Evolutionary conservation across 108 stramenopile species (phyloP).

Genomic region (Seminavis robusta): DNA sequence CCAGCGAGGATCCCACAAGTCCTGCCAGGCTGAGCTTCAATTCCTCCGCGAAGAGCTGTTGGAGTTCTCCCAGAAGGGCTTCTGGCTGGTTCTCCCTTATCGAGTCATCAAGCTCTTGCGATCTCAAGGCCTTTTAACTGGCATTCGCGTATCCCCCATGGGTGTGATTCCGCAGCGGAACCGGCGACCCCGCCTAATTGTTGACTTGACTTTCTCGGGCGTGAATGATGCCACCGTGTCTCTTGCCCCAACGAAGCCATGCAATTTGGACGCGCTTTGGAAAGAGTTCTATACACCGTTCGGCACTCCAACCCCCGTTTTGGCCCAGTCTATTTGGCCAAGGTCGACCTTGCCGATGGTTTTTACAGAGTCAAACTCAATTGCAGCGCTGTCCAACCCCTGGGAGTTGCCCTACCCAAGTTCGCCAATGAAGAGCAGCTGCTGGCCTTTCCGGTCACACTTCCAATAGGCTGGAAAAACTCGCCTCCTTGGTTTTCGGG

Average conservation of each 20-base stretch:
- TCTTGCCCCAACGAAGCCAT: constrained; percentile 22
- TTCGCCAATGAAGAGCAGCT: too few relatives aligned
- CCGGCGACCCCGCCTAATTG: constrained; percentile 23
- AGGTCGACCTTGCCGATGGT: constrained; percentile 29
- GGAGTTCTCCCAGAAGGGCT: constrained; percentile 6
- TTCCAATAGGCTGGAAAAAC: constrained; percentile 40
- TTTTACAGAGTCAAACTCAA: constrained; percentile 22
- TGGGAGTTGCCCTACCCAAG: constrained; percentile 2
- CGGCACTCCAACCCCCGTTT: constrained; percentile 3
- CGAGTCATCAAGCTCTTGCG: constrained; percentile 4
- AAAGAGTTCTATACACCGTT: constrained; percentile 11
- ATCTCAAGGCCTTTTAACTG: constrained; percentile 8
- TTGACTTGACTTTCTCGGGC: constrained; percentile 23
- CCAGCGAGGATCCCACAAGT: too few relatives aligned
- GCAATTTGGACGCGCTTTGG: constrained; percentile 36
- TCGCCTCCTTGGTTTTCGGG: constrained; percentile 41
- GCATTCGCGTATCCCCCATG: constrained; percentile 1
- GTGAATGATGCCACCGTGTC: constrained; percentile 28
- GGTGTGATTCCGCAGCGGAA: constrained; percentile 33
- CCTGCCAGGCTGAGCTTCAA: too few relatives aligned
- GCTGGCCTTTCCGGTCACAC: too few relatives aligned
- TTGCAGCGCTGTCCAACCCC: too few relatives aligned
- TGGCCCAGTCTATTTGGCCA: constrained; percentile 17
- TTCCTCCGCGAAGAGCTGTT: background rate
- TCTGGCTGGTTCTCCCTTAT: constrained; percentile 34